These are phyloP conservation scores for Ammopiptanthus mongolicus DNA, from an alignment of 306 rosid genomes.

Conservation along the genomic window DNA sequence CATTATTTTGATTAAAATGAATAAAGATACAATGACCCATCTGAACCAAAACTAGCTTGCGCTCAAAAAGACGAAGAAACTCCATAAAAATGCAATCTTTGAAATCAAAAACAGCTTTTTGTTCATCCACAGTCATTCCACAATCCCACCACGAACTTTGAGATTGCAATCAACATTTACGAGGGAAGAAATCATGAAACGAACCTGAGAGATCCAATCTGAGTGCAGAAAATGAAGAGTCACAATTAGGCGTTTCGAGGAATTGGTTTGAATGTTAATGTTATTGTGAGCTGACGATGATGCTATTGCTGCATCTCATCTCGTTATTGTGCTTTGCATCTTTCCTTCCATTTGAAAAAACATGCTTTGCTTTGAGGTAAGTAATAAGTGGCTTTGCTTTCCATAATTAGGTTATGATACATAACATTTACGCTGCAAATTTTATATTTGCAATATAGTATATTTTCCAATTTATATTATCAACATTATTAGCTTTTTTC, in stretches of 20 bases:
- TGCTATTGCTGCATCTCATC: neutral
- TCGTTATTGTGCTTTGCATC: neutral
- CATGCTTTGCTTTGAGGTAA: neutral
- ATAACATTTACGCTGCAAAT: neutral
- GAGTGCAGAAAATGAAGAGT: neutral
- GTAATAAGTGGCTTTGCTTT: neutral
- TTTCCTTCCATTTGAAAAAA: neutral
- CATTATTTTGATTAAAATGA: neutral
- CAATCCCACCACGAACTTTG: neutral
- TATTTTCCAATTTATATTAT: too few relatives aligned
- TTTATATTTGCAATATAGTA: neutral
- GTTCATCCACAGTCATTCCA: neutral
- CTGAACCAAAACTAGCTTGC: neutral
- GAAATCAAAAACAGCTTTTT: neutral
- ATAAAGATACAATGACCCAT: neutral
- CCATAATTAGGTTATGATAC: neutral
- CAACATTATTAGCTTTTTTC: neutral
- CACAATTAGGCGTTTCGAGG: neutral
- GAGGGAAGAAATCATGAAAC: neutral
- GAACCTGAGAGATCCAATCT: conserved; percentile 39
- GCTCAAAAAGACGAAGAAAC: neutral
- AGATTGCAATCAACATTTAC: neutral
- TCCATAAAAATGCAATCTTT: neutral
- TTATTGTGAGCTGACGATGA: neutral
- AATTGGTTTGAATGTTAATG: neutral